Percentiles rank a stretch among this genome's conserved stretches.
Evolutionary conservation across 192 early-diverging fungal species (phyloP).

Genomic region (Lobosporangium transversale): DNA sequence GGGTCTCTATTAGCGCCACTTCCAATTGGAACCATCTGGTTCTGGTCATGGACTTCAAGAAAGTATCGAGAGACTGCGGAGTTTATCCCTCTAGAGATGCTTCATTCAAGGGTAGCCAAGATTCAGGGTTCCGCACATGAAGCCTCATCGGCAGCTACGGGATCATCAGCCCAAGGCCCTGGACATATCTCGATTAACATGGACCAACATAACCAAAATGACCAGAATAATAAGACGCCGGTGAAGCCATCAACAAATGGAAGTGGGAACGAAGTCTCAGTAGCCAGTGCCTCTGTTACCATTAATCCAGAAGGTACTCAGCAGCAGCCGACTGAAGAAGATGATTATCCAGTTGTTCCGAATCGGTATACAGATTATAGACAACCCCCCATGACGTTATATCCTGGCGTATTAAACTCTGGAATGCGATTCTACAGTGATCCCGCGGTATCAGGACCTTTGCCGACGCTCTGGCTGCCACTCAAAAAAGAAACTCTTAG

Average conservation of each 20-base stretch:
- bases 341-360: slow-evolving; percentile 69
- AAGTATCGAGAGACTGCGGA: slow-evolving; percentile 55
- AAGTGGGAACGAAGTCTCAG: not conserved
- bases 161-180: slow-evolving; percentile 13
- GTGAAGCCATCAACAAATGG: not conserved
- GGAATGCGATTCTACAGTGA: slow-evolving; percentile 73
- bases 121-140: not conserved
- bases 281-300: slow-evolving; percentile 5
- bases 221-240: too few species aligned
- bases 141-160: not conserved
- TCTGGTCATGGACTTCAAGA: slow-evolving; percentile 54
- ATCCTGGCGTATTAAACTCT: slow-evolving; percentile 75
- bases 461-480: slow-evolving; percentile 81
- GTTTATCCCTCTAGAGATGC: slow-evolving; percentile 58
- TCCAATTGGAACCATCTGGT: slow-evolving; percentile 58
- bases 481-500: slow-evolving; percentile 62
- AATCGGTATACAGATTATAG: slow-evolving; percentile 76
- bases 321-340: slow-evolving; percentile 61
- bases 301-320: slow-evolving; percentile 15
- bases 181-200: slow-evolving; percentile 26
- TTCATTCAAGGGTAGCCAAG: slow-evolving; percentile 33
- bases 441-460: slow-evolving; percentile 69
- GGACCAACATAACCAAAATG: not conserved
- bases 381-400: slow-evolving; percentile 77
- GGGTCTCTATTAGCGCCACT: slow-evolving; percentile 57